These are phyloP conservation scores for Penicillium sclerotigenum DNA, from an alignment of 2,329 filamentous ascomycete genomes.

Conservation along the genomic window DNA sequence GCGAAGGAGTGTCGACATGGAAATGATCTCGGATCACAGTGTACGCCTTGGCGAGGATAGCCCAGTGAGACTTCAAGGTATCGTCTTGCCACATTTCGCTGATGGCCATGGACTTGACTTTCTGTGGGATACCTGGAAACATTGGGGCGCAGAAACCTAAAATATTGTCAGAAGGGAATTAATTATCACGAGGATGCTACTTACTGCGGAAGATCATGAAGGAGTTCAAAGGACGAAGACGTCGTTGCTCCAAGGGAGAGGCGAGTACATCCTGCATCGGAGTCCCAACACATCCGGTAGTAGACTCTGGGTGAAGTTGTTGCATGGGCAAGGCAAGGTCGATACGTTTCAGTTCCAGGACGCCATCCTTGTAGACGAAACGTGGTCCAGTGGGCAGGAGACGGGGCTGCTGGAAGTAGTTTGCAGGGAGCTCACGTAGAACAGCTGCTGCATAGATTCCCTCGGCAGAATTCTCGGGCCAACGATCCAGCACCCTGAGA, in stretches of 20 bases:
- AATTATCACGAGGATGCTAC: slow-evolving; percentile 9
- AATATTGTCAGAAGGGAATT: slow-evolving; percentile 1
- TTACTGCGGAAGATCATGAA: slow-evolving; percentile 42
- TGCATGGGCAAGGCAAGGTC: neutral
- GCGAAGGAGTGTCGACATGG: neutral
- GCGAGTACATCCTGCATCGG: neutral
- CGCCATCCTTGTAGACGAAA: neutral
- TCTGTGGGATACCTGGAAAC: slow-evolving; percentile 50
- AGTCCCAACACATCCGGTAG: neutral
- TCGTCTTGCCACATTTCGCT: slow-evolving; percentile 52
- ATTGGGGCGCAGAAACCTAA: slow-evolving; percentile 49
- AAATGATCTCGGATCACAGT: slow-evolving; percentile 52
- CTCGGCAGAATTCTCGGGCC: neutral
- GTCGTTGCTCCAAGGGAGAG: neutral
- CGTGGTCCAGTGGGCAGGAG: neutral
- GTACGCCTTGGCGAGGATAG: slow-evolving; percentile 54
- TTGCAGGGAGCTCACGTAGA: neutral
- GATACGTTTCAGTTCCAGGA: neutral
- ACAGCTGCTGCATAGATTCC: neutral
- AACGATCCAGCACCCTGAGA: neutral
- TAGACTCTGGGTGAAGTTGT: neutral
- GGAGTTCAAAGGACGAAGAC: slow-evolving; percentile 31
- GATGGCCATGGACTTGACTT: slow-evolving; percentile 52
- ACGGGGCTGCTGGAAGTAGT: neutral
- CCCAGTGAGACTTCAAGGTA: slow-evolving; percentile 52